Base-by-base conservation (phyloP, 192 early-diverging fungal genomes). In the Rhizoclosmatium sp. region DNA sequence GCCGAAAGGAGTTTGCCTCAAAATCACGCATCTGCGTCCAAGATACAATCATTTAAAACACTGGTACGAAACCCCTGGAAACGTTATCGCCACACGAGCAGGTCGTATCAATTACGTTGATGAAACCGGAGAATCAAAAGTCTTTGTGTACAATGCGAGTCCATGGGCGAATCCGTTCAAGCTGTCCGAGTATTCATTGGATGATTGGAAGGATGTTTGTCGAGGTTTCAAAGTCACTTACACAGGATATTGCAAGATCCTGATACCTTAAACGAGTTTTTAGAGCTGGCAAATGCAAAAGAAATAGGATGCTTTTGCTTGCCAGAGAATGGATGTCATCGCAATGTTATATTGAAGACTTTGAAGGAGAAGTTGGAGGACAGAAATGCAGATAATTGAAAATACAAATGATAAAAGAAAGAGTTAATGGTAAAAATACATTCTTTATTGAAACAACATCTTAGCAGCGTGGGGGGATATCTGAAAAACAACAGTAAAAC, bases 161-260 rank as follows among this genome's bases (percentile, higher is more conserved):
- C 21, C 62, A 65, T 65, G 62, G 62, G 62, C 62, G 41, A 65
- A 65, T 65, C 62, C 62, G 31, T 65, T 23, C 62, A 65, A 65
- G 31, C 21, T 65, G 21, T 23, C n/a, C 12, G 23, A 65, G 31
- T 65, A 23, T 39, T 12, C 23, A 39, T 23, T 65, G 2, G 62
- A 3, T 3, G 41, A 39, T 23, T 65, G 2, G 62, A 3, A 12
- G 41, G 3, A 31, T 65, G 19, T 12, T 65, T 65, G 62, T 12
- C 21, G 62, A 21, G 12, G n/a, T 65, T 40, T 65, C 14, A 23
- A n/a, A 23, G 12, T 21, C 62, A 65, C 31, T 5, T 65, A n/a
- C 9, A 39, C 19, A 21, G 31, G 14, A 12, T 5, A 2, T 16
- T 65, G 9, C 19, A 21, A 21, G 41, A 65, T 65, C 62, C 62